Percentiles rank a stretch among this genome's conserved stretches.
Evolutionary conservation across 495 filamentous ascomycete species (phyloP).

Genomic region (Penicillium manginii): DNA sequence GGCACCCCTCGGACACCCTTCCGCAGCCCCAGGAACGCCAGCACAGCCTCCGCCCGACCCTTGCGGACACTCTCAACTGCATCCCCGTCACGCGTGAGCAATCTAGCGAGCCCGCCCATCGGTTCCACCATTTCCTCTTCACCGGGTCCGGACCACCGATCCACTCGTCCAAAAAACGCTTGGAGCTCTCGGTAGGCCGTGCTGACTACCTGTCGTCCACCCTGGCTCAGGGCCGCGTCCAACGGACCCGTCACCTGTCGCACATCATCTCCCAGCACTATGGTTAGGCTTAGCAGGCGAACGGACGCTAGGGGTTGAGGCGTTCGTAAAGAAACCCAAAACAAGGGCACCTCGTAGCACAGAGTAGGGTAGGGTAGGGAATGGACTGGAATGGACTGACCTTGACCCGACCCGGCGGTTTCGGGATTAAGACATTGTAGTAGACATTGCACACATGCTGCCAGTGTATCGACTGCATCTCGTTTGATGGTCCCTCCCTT

Average conservation of each 20-base stretch:
- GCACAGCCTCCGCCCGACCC: slow-evolving; percentile 43
- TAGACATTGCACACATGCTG: slow-evolving; percentile 50
- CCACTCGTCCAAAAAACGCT: slow-evolving; percentile 41
- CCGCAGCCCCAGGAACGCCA: slow-evolving; percentile 41
- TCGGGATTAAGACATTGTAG: slow-evolving; percentile 49
- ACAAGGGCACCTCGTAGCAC: no score
- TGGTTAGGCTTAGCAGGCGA: slow-evolving; percentile 33
- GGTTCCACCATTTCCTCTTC: slow-evolving; percentile 27
- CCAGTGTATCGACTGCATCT: slow-evolving; percentile 48
- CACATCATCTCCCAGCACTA: slow-evolving; percentile 39
- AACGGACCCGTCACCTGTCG: slow-evolving; percentile 35
- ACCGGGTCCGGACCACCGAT: slow-evolving; percentile 29
- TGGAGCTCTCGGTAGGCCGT: slow-evolving; percentile 49
- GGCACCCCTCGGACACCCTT: slow-evolving; percentile 27
- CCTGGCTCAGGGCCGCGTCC: slow-evolving; percentile 38
- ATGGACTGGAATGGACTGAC: slow-evolving; percentile 28
- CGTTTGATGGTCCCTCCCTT: slow-evolving; percentile 29
- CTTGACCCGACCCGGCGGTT: slow-evolving; percentile 28
- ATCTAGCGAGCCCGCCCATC: slow-evolving; percentile 35
- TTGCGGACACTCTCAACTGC: slow-evolving; percentile 45
- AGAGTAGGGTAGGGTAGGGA: background rate
- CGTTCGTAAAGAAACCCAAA: background rate
- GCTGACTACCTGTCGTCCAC: slow-evolving; percentile 45
- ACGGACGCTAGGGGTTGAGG: slow-evolving; percentile 28
- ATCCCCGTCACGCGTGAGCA: slow-evolving; percentile 41